A percentile compares a stretch with the other conserved stretches of the same genome.
Conservation (phyloP, 345 rosid genomes). For the Nasturtium officinale region DNA sequence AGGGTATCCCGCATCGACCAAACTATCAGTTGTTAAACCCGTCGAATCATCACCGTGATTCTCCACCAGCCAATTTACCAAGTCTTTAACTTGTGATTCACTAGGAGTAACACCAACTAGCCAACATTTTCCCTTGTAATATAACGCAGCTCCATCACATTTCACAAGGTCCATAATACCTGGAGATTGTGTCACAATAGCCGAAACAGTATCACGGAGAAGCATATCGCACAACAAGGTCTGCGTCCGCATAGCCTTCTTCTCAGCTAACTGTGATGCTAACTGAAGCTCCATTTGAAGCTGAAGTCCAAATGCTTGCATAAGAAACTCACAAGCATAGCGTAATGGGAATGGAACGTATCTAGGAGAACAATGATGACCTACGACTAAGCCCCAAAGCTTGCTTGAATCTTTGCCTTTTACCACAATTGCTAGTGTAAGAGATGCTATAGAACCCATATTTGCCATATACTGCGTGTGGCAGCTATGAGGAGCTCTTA, state of each 20-base stretch:
- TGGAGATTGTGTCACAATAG: conserved; percentile 85
- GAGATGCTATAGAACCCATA: conserved; percentile 85
- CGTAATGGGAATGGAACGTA: conserved; percentile 76
- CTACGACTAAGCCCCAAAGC: conserved; percentile 91
- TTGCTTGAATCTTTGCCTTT: conserved; percentile 54
- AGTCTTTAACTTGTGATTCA: conserved; percentile 67
- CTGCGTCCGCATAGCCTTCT: conserved; percentile 69
- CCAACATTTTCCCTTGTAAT: conserved; percentile 64
- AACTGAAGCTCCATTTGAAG: conserved; percentile 77
- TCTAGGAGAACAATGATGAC: conserved; percentile 78
- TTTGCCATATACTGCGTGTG: conserved; percentile 78
- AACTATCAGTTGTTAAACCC: conserved; percentile 73
- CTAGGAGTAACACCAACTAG: conserved; percentile 76
- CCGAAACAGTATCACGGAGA: conserved; percentile 69
- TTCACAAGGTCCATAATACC: conserved; percentile 84
- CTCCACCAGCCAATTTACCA: conserved; percentile 63
- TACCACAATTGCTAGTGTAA: conserved; percentile 61
- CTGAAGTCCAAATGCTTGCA: conserved; percentile 83
- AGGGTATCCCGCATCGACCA: conserved; percentile 74
- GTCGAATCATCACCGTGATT: conserved; percentile 69
- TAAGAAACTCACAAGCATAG: conserved; percentile 80
- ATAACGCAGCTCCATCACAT: conserved; percentile 89
- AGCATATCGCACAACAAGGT: conserved; percentile 82
- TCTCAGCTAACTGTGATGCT: conserved; percentile 63
- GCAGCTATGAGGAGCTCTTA: conserved; percentile 73